Conservation (phyloP, 768 basidiomycete genomes). For the Tremella fuciformis region DNA sequence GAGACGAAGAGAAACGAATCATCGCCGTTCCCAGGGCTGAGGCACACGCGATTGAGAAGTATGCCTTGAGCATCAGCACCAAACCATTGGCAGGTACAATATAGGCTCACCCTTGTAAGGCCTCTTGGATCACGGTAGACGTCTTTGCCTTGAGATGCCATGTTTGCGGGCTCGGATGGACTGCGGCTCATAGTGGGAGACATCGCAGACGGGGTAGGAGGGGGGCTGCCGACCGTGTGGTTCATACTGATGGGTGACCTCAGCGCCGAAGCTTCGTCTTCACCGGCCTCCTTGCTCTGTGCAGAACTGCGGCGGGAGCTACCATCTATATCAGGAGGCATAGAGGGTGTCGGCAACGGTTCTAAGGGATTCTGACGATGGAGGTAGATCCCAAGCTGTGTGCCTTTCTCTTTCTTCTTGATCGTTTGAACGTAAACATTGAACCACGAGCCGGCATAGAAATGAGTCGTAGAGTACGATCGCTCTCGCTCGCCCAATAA, state of each 20-base stretch:
- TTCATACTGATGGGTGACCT: too few relatives aligned
- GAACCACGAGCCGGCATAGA: constrained; percentile 83
- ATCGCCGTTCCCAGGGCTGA: constrained; percentile 76
- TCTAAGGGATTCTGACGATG: constrained; percentile 62
- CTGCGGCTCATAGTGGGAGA: too few relatives aligned
- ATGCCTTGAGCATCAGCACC: constrained; percentile 58
- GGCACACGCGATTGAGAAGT: constrained; percentile 78
- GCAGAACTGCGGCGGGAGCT: too few relatives aligned
- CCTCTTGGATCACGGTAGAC: neutral
- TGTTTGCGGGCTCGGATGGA: too few relatives aligned
- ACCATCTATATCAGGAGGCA: constrained; percentile 20
- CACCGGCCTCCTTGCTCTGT: too few relatives aligned
- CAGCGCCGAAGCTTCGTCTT: too few relatives aligned
- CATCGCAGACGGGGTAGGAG: too few relatives aligned
- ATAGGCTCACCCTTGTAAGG: constrained; percentile 5
- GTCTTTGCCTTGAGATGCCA: neutral
- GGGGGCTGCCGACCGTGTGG: too few relatives aligned
- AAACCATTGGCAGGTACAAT: neutral
- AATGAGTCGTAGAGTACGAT: constrained; percentile 77
- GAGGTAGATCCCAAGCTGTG: constrained; percentile 81
- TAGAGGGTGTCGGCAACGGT: constrained; percentile 15
- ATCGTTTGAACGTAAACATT: constrained; percentile 80
- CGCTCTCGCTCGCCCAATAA: constrained; percentile 78
- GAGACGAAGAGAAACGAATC: constrained; percentile 78
- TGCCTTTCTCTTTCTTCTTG: constrained; percentile 64